These are phyloP conservation scores for Diutina sp. DNA, from an alignment of 1,139 yeast species.

Conservation along the genomic window DNA sequence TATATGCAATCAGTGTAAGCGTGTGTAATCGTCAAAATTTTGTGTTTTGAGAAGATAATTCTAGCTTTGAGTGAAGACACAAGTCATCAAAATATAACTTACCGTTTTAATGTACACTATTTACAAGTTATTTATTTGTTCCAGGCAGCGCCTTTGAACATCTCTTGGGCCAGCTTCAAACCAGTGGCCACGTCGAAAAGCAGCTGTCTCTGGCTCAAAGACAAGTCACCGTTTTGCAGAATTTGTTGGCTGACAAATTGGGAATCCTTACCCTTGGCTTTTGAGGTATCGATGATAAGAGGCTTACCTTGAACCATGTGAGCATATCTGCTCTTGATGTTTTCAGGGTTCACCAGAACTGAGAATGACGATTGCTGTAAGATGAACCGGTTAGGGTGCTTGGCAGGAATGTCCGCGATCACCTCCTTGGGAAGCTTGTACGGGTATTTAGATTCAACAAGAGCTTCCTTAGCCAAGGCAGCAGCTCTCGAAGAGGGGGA, in stretches of 20 bases:
- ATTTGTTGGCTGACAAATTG: conserved; percentile 12
- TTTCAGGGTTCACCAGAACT: conserved; percentile 14
- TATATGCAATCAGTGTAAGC: no score
- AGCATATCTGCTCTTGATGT: conserved; percentile 15
- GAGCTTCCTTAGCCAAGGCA: conserved; percentile 23
- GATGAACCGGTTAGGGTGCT: conserved; percentile 17
- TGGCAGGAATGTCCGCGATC: conserved; percentile 14
- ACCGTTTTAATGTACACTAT: not conserved
- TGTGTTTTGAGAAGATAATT: not conserved
- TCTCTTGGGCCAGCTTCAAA: conserved; percentile 12
- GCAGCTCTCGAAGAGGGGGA: conserved; percentile 26
- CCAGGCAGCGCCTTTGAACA: conserved; percentile 24
- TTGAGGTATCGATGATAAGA: conserved; percentile 5
- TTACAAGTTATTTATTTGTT: not conserved
- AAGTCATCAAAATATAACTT: no score
- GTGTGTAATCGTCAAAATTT: not conserved
- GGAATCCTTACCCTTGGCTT: conserved; percentile 8
- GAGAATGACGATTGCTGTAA: conserved; percentile 18
- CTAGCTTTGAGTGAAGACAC: not conserved
- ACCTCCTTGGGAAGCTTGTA: conserved; percentile 25
- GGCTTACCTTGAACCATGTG: conserved; percentile 24
- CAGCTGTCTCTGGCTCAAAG: conserved; percentile 14
- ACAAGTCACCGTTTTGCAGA: conserved; percentile 21
- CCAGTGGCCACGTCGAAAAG: conserved; percentile 20
- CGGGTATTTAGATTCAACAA: conserved; percentile 30